Percentiles rank a stretch among this genome's conserved stretches.
Conservation (phyloP, 2,329 filamentous ascomycete genomes). For the Zymoseptoria tritici region DNA sequence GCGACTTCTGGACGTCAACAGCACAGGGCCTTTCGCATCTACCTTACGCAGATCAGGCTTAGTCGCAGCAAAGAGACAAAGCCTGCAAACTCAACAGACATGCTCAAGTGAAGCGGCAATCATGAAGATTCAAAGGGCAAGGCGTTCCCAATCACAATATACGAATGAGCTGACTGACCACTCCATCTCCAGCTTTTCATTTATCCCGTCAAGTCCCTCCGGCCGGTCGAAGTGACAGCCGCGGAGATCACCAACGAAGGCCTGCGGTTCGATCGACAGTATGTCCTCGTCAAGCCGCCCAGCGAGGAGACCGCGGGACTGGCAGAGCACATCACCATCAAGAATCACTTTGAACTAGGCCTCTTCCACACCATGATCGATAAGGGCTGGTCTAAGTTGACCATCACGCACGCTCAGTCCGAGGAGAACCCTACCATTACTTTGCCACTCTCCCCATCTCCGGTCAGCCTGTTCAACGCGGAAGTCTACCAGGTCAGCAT, state of each 20-base stretch:
- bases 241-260: slow-evolving; percentile 31
- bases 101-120: neutral
- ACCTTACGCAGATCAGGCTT: neutral
- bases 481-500: slow-evolving; percentile 26
- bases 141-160: slow-evolving; percentile 3
- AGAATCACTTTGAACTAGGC: slow-evolving; percentile 28
- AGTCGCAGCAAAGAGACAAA: neutral
- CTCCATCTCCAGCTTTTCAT: slow-evolving; percentile 24
- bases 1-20: neutral
- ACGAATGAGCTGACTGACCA: slow-evolving; percentile 1
- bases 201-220: slow-evolving; percentile 28
- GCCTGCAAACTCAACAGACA: neutral
- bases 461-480: slow-evolving; percentile 24
- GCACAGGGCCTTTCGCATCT: neutral
- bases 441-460: slow-evolving; percentile 27
- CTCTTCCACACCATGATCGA: slow-evolving; percentile 29
- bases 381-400: slow-evolving; percentile 28
- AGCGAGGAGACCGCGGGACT: slow-evolving; percentile 22
- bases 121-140: slow-evolving; percentile 29
- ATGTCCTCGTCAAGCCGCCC: slow-evolving; percentile 29
- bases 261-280: slow-evolving; percentile 29
- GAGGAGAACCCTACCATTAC: slow-evolving; percentile 21
- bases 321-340: slow-evolving; percentile 31
- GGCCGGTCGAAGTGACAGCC: slow-evolving; percentile 27
- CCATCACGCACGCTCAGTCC: slow-evolving; percentile 27